These are phyloP conservation scores for Pyrenophora teres DNA, from an alignment of 2,329 filamentous ascomycete species.

Conservation along the genomic window DNA sequence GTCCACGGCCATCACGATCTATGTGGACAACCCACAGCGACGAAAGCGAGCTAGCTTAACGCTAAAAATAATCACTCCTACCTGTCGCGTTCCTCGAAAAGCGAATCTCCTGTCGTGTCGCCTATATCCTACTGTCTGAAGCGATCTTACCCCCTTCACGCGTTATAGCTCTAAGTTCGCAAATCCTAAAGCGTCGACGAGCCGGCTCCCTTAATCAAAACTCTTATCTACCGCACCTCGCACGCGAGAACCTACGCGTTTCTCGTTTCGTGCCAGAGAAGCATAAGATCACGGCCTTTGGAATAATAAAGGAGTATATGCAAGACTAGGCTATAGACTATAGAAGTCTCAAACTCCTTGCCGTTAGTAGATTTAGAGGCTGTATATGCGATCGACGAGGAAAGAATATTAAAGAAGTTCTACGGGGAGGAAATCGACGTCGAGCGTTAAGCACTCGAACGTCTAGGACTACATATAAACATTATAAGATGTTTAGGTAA, in stretches of 20 bases:
- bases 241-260: background rate
- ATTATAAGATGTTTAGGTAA: background rate
- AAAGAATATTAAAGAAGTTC: constrained; percentile 14
- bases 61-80: background rate
- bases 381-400: constrained; percentile 12
- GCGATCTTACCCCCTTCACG: background rate
- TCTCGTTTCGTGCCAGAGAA: background rate
- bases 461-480: constrained; percentile 9
- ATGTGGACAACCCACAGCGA: background rate
- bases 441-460: constrained; percentile 11
- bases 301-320: background rate
- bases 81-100: background rate
- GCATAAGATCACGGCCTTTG: background rate
- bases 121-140: background rate
- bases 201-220: background rate
- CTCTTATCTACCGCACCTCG: background rate
- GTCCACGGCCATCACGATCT: background rate
- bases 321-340: constrained; percentile 1
- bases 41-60: no score
- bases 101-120: background rate
- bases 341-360: constrained; percentile 4
- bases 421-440: constrained; percentile 7
- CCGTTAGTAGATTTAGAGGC: constrained; percentile 8
- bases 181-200: background rate
- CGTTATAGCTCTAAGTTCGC: background rate